Conservation (phyloP, 2,329 filamentous ascomycete species). For the Botrytis cinerea region DNA sequence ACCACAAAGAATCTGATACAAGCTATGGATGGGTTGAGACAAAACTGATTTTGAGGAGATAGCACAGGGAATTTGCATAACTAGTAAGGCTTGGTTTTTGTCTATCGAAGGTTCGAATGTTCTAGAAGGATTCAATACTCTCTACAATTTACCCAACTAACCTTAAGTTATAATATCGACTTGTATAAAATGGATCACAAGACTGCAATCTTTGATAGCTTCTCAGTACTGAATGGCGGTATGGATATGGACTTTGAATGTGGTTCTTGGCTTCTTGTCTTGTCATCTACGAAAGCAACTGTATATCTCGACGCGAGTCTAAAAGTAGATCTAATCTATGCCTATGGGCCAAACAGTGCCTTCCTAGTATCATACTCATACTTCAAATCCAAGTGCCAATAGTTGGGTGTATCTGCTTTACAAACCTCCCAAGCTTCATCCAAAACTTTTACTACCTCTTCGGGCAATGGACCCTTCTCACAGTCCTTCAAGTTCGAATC, state of each 20-base stretch:
- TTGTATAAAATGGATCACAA: neutral
- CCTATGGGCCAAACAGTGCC: constrained; percentile 31
- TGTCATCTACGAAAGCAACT: neutral
- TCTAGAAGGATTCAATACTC: neutral
- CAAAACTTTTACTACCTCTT: constrained; percentile 63
- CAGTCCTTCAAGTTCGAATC: constrained; percentile 47
- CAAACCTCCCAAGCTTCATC: constrained; percentile 64
- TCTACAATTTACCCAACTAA: neutral
- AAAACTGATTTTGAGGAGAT: neutral
- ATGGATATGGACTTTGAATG: neutral
- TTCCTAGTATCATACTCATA: constrained; percentile 37
- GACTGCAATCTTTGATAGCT: neutral
- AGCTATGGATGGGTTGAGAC: neutral
- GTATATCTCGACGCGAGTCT: neutral
- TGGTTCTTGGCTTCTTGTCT: neutral
- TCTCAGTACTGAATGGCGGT: neutral
- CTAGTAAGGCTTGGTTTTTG: neutral
- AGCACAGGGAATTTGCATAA: neutral
- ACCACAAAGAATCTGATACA: neutral
- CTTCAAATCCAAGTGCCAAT: constrained; percentile 41
- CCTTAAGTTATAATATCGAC: neutral
- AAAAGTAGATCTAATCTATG: neutral
- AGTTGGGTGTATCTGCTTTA: constrained; percentile 48
- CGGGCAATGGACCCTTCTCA: constrained; percentile 59
- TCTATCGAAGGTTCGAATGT: neutral